Conservation (phyloP, 2,329 filamentous ascomycete species). For the Fonsecaea monophora region DNA sequence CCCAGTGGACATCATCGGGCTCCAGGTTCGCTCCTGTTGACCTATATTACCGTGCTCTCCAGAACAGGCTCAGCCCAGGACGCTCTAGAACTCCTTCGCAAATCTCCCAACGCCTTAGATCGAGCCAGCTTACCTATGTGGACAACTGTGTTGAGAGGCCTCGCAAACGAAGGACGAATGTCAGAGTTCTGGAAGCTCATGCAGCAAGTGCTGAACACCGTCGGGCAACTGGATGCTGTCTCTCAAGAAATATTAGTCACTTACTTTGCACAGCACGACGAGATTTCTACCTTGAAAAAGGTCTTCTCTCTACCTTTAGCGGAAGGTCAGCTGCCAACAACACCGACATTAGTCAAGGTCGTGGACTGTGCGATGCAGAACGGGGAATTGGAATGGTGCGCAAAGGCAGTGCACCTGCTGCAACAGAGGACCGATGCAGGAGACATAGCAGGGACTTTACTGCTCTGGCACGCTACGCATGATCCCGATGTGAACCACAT, state of each 20-base stretch:
- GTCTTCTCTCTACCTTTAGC: constrained; percentile 69
- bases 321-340: constrained; percentile 50
- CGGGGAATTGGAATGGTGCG: constrained; percentile 67
- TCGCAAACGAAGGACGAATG: constrained; percentile 60
- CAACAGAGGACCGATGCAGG: constrained; percentile 30
- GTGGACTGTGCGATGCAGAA: constrained; percentile 68
- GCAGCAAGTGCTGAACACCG: constrained; percentile 37
- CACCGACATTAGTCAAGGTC: constrained; percentile 60
- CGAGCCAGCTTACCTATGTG: constrained; percentile 55
- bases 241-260: constrained; percentile 62
- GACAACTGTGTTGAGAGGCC: constrained; percentile 60
- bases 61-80: constrained; percentile 63
- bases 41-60: constrained; percentile 59
- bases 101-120: constrained; percentile 48
- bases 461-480: constrained; percentile 76
- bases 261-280: constrained; percentile 67
- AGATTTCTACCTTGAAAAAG: constrained; percentile 66
- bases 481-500: constrained; percentile 76
- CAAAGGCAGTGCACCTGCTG: constrained; percentile 41
- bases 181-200: constrained; percentile 38
- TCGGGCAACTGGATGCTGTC: constrained; percentile 46
- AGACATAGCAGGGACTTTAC: constrained; percentile 62
- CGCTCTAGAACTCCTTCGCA: constrained; percentile 56
- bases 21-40: constrained; percentile 41
- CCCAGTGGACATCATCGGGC: constrained; percentile 15